Percentiles rank a stretch among this genome's conserved stretches.
Conservation (phyloP, 169 alveolate species). For the Eimeria mitis region DNA sequence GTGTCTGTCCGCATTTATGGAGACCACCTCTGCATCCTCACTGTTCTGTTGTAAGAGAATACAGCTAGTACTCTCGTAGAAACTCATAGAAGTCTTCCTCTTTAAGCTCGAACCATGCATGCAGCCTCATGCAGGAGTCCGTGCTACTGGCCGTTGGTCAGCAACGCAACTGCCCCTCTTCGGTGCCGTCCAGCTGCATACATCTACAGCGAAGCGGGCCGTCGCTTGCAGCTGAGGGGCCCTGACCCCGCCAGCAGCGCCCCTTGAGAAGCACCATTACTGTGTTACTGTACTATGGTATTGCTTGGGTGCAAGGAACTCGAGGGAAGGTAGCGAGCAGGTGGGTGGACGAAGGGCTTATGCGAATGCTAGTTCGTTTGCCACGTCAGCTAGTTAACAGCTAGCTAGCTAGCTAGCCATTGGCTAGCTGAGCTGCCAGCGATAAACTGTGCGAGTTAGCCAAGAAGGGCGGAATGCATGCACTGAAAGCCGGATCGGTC, state of each 20-base stretch:
- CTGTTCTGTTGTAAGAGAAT: neutral
- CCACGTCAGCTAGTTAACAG: neutral
- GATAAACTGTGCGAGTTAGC: conserved; percentile 27
- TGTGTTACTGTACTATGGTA: neutral
- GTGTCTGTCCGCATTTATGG: neutral
- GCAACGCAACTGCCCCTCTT: neutral
- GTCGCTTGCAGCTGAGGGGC: neutral
- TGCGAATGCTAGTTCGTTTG: neutral
- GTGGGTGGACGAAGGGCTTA: neutral
- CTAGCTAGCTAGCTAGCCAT: neutral
- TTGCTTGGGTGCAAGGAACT: neutral
- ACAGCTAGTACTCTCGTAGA: neutral
- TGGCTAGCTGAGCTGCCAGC: neutral
- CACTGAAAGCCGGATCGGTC: neutral
- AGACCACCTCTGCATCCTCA: neutral
- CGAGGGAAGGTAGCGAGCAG: neutral
- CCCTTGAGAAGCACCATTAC: neutral
- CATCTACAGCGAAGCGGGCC: neutral
- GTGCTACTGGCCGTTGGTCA: neutral
- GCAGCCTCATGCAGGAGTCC: neutral
- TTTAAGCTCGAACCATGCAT: no score
- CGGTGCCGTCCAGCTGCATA: neutral
- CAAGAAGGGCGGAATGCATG: conserved; percentile 12
- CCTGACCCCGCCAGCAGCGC: neutral
- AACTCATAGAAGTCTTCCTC: no score